Evolutionary conservation across 176 grass and related monocot species (phyloP).

Genomic region (Paspalum notatum): DNA sequence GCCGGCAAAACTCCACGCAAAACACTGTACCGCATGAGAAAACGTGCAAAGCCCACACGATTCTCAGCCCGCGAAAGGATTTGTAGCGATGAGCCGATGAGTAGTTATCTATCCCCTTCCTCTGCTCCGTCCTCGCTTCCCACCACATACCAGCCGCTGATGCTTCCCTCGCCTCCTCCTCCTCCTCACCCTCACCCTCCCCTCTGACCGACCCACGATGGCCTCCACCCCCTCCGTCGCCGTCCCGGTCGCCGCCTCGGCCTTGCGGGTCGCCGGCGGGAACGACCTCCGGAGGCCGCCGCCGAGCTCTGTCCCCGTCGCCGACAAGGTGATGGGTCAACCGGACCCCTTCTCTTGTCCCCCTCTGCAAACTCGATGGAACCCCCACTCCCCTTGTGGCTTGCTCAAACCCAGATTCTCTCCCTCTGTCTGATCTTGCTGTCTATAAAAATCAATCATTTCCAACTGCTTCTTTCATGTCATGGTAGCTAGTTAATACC

Average conservation of each 20-base stretch:
- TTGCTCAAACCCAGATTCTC: neutral
- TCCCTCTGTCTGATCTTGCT: too few relatives aligned
- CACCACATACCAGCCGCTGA: slow-evolving; percentile 17
- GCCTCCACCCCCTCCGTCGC: slow-evolving; percentile 39
- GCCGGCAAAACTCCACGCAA: too few relatives aligned
- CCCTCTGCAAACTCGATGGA: too few relatives aligned
- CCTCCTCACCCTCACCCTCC: neutral
- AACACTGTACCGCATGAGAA: too few relatives aligned
- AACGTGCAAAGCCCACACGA: too few relatives aligned
- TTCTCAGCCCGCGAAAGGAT: too few relatives aligned
- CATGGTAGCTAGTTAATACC: too few relatives aligned
- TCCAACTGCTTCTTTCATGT: too few relatives aligned
- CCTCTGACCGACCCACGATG: slow-evolving; percentile 30
- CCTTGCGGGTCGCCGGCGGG: neutral
- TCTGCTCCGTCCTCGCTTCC: neutral
- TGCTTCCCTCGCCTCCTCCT: slow-evolving; percentile 1
- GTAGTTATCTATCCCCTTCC: neutral
- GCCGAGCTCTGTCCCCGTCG: slow-evolving; percentile 33
- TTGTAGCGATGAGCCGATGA: too few relatives aligned
- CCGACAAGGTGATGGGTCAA: slow-evolving; percentile 48
- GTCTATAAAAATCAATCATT: too few relatives aligned
- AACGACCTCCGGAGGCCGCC: neutral
- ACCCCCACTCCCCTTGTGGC: too few relatives aligned
- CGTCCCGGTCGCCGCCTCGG: neutral
- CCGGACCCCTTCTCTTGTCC: neutral